Conservation (phyloP, 805 yeast genomes). For the Lipomyces chichibuensis region DNA sequence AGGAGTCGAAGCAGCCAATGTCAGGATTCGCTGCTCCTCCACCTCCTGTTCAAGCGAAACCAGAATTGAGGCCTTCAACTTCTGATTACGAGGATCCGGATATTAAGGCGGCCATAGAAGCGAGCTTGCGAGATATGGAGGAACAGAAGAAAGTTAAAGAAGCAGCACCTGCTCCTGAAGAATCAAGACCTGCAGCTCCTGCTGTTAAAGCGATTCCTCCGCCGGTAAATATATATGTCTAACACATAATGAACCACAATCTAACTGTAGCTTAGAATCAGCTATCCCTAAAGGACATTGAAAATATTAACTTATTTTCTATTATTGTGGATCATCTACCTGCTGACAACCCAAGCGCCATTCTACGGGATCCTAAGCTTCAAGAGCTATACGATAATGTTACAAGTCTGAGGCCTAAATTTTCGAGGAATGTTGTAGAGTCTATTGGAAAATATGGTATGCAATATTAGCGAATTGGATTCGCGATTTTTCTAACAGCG, state of each 20-base stretch:
- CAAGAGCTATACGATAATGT: conserved; percentile 64
- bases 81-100: conserved; percentile 77
- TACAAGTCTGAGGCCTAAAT: conserved; percentile 65
- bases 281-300: conserved; percentile 66
- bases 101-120: conserved; percentile 91
- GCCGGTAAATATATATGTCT: neutral
- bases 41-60: conserved; percentile 22
- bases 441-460: conserved; percentile 60
- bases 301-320: conserved; percentile 67
- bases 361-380: conserved; percentile 54
- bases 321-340: conserved; percentile 61
- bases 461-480: conserved; percentile 2
- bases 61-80: conserved; percentile 6
- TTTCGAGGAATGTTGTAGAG: conserved; percentile 61
- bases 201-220: neutral
- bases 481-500: conserved; percentile 6
- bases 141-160: conserved; percentile 39
- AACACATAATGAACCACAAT: neutral
- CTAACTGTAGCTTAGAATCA: conserved; percentile 27
- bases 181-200: conserved; percentile 7
- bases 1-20: conserved; percentile 49
- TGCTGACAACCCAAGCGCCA: conserved; percentile 51
- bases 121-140: conserved; percentile 77
- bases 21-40: conserved; percentile 39
- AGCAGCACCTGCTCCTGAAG: conserved; percentile 34